Conservation (phyloP, 768 basidiomycete genomes). For the Podaxis sp. region DNA sequence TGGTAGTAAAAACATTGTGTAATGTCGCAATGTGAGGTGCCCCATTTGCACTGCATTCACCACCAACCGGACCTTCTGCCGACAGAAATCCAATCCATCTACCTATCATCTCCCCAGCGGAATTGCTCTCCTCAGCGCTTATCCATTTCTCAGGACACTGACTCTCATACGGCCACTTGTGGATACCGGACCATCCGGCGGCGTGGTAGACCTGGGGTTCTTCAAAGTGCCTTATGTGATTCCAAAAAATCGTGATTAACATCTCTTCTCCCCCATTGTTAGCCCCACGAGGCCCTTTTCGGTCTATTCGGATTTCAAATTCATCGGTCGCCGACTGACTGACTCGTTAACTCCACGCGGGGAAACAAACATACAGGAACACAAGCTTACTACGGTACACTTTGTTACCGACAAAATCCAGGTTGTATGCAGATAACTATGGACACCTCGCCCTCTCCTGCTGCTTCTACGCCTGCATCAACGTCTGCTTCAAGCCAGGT, state of each 20-base stretch:
- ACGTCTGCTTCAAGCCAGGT: background rate
- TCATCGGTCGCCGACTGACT: background rate
- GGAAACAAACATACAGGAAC: background rate
- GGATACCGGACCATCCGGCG: background rate
- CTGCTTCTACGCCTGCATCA: background rate
- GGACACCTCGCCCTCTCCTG: background rate
- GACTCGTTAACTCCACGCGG: background rate
- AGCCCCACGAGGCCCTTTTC: background rate
- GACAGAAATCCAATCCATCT: too few species aligned
- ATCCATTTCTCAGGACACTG: background rate
- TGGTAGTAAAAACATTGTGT: background rate
- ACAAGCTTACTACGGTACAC: too few species aligned
- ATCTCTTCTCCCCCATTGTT: background rate
- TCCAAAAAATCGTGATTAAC: background rate
- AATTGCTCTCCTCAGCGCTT: background rate
- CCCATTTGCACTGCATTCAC: background rate
- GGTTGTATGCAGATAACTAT: background rate
- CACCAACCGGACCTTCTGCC: background rate
- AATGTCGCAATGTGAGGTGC: background rate
- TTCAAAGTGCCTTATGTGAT: background rate
- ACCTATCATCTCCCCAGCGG: too few species aligned
- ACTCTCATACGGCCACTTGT: background rate
- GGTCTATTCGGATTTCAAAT: background rate
- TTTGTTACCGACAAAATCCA: background rate
- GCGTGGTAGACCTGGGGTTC: background rate